phyloP scores from a whole-genome alignment of 176 grass and related monocot species.

The Musa schizocarpa region DNA sequence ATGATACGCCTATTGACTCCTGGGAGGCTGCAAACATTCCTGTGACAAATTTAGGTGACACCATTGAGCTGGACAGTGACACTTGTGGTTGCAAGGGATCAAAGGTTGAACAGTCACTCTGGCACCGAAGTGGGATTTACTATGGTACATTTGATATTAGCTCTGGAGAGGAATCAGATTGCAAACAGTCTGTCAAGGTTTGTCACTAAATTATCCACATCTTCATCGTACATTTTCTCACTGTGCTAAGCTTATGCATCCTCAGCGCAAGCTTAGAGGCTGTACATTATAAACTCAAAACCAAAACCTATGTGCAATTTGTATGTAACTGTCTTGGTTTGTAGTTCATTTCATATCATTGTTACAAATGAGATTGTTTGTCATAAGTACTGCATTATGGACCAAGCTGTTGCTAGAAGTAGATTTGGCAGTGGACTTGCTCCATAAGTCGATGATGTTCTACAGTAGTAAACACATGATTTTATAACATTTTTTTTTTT shows the following conservation, averaged over 20 bases:
- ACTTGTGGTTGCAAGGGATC: constrained; percentile 2
- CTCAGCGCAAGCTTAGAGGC: neutral
- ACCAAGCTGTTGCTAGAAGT: neutral
- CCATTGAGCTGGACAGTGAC: neutral
- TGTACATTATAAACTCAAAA: no score
- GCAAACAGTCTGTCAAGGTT: constrained; percentile 23
- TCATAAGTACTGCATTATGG: neutral
- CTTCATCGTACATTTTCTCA: no score
- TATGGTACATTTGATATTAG: constrained; percentile 32
- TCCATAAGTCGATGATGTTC: neutral
- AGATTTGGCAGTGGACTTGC: neutral
- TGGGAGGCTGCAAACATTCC: neutral
- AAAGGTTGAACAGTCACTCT: constrained; percentile 24
- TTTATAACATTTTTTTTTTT: neutral
- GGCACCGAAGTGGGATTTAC: constrained; percentile 20
- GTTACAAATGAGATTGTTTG: neutral
- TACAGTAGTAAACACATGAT: neutral
- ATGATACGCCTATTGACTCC: constrained; percentile 5
- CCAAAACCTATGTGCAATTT: neutral
- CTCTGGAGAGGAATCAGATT: constrained; percentile 38
- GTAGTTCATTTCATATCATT: neutral
- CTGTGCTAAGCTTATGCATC: neutral
- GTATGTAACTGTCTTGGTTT: neutral
- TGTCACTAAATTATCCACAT: neutral
- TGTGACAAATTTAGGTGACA: constrained; percentile 1